Evolutionary conservation across 768 basidiomycete species (phyloP).

Genomic region (Termitomyces sp.): DNA sequence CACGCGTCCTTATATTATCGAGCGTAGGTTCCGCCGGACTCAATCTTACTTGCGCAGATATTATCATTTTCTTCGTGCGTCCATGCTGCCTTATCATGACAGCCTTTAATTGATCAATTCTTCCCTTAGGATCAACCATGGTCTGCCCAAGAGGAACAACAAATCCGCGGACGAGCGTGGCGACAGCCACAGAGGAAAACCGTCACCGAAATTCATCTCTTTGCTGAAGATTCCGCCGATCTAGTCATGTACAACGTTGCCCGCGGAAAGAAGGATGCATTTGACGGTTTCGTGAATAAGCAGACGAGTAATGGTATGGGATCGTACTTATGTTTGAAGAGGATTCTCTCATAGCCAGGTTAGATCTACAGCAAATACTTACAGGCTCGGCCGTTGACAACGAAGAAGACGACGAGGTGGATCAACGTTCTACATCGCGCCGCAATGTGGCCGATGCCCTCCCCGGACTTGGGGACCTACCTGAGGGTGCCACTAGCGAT

Average conservation of each 20-base stretch:
- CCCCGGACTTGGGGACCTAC: neutral
- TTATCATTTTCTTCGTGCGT: conserved; percentile 19
- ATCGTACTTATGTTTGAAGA: neutral
- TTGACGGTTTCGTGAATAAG: conserved; percentile 14
- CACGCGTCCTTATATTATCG: conserved; percentile 17
- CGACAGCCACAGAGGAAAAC: conserved; percentile 10
- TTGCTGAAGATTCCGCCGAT: conserved; percentile 11
- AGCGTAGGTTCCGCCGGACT: conserved; percentile 18
- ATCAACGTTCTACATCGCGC: too few relatives aligned
- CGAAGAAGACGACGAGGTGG: neutral
- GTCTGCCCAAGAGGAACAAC: conserved; percentile 12
- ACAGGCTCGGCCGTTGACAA: neutral
- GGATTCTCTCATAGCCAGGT: neutral
- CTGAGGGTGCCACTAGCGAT: neutral
- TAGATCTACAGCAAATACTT: neutral
- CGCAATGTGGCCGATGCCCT: too few relatives aligned
- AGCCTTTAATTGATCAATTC: too few relatives aligned
- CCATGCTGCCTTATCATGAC: too few relatives aligned
- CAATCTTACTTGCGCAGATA: conserved; percentile 15
- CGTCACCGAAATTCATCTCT: conserved; percentile 7
- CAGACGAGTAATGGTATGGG: conserved; percentile 5
- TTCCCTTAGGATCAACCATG: conserved; percentile 9
- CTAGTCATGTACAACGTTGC: conserved; percentile 10
- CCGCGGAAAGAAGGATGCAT: conserved; percentile 8
- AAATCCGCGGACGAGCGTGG: conserved; percentile 7